Conservation (phyloP, 2,329 filamentous ascomycete species). For the Berkeleyomyces basicola region DNA sequence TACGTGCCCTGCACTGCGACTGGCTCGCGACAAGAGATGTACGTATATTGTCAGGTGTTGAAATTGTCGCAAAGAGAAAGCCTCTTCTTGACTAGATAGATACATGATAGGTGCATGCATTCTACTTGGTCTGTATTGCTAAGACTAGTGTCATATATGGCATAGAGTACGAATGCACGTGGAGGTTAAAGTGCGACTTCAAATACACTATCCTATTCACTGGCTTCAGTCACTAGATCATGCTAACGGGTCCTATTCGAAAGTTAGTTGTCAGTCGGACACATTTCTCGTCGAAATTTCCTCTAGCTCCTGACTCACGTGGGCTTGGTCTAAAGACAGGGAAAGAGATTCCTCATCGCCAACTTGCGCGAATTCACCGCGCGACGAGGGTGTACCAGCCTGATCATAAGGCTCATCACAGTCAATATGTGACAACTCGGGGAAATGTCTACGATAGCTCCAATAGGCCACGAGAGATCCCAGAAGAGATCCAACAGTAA, state of each 20-base stretch:
- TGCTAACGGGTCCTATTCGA: not conserved
- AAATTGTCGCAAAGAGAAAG: too few species aligned
- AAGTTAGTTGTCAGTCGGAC: not conserved
- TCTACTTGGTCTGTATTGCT: too few species aligned
- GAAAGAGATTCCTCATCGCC: constrained; percentile 36
- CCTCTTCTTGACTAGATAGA: too few species aligned
- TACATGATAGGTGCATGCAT: too few species aligned
- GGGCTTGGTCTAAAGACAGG: constrained; percentile 16
- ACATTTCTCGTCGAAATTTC: too few species aligned
- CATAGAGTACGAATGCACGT: not conserved
- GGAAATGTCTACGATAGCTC: constrained; percentile 51
- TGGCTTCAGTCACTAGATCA: not conserved
- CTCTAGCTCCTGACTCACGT: constrained; percentile 25
- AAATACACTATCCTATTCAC: too few species aligned
- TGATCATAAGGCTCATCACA: constrained; percentile 42
- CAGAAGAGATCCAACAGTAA: constrained; percentile 42
- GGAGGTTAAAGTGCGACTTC: too few species aligned
- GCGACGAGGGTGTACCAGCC: constrained; percentile 23
- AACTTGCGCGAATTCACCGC: constrained; percentile 26
- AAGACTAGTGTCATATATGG: not conserved
- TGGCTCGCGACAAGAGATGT: not conserved
- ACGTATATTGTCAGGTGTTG: too few species aligned
- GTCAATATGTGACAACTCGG: constrained; percentile 31
- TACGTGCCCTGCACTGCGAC: not conserved
- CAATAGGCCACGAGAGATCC: constrained; percentile 46